Conservation (phyloP, 2,329 filamentous ascomycete species). For the Penicillium sp. region DNA sequence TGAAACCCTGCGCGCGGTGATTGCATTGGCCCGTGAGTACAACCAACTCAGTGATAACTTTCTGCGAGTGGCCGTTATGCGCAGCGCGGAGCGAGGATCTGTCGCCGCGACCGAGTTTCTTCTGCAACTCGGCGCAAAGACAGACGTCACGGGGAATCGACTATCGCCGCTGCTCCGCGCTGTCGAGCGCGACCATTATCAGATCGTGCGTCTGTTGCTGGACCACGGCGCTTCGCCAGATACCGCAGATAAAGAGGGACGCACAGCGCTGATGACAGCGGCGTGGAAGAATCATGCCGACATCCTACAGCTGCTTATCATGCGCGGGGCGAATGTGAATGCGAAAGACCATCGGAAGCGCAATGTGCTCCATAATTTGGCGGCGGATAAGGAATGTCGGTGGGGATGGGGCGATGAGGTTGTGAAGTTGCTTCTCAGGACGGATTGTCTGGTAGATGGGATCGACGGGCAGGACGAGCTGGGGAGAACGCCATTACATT, state of each 20-base stretch:
- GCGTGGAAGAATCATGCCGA: constrained; percentile 49
- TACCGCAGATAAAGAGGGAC: constrained; percentile 50
- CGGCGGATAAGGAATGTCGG: constrained; percentile 49
- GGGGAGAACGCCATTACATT: constrained; percentile 59
- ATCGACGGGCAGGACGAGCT: constrained; percentile 47
- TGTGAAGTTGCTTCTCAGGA: constrained; percentile 46
- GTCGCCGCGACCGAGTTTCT: constrained; percentile 40
- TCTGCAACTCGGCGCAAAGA: constrained; percentile 44
- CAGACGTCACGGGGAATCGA: constrained; percentile 38
- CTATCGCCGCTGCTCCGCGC: constrained; percentile 43
- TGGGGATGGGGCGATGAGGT: constrained; percentile 53
- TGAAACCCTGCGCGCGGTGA: constrained; percentile 36
- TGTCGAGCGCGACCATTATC: constrained; percentile 45
- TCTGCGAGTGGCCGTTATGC: constrained; percentile 46
- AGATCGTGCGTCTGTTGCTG: constrained; percentile 51
- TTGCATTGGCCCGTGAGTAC: constrained; percentile 39
- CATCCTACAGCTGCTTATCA: constrained; percentile 44
- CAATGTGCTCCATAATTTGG: constrained; percentile 48
- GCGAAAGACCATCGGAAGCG: constrained; percentile 36
- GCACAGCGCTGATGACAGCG: constrained; percentile 50
- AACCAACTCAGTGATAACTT: constrained; percentile 45
- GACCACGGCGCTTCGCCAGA: constrained; percentile 40
- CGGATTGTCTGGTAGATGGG: constrained; percentile 47
- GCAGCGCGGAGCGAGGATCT: constrained; percentile 45
- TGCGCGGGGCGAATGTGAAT: constrained; percentile 42